phyloP scores from a whole-genome alignment of 2,329 filamentous ascomycete genomes.

The Ophidiomyces ophidiicola region DNA sequence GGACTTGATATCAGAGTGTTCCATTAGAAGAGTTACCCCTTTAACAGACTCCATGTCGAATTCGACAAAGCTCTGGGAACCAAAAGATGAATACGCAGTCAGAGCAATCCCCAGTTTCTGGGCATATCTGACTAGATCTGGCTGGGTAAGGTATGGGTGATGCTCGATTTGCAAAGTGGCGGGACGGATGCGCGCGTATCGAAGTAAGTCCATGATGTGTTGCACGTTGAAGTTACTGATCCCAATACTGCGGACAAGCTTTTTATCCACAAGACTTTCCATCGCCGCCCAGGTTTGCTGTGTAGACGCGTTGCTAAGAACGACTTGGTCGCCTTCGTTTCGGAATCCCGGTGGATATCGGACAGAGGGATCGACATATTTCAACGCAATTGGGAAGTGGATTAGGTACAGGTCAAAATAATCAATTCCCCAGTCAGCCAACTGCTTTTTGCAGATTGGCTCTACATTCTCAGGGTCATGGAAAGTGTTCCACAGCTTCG shows the following conservation, averaged over 20 bases:
- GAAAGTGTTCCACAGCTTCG: conserved; percentile 89
- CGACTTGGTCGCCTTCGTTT: conserved; percentile 52
- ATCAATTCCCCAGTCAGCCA: conserved; percentile 70
- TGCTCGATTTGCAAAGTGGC: conserved; percentile 79
- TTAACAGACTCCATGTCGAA: conserved; percentile 58
- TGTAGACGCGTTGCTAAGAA: conserved; percentile 56
- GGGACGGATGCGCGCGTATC: conserved; percentile 61
- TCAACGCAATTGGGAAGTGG: conserved; percentile 78
- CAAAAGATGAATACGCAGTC: conserved; percentile 76
- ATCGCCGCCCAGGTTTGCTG: conserved; percentile 74
- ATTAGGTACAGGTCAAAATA: conserved; percentile 86
- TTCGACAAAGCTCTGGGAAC: conserved; percentile 66
- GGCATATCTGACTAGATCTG: conserved; percentile 56
- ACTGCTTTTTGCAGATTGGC: conserved; percentile 62
- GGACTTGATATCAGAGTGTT: conserved; percentile 51
- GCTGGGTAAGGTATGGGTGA: conserved; percentile 76
- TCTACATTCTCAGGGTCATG: conserved; percentile 68
- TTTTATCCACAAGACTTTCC: conserved; percentile 58
- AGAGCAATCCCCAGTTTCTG: conserved; percentile 58
- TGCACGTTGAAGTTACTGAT: conserved; percentile 73
- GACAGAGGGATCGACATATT: conserved; percentile 68
- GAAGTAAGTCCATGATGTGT: conserved; percentile 65
- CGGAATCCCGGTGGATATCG: conserved; percentile 72
- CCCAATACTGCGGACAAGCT: conserved; percentile 61
- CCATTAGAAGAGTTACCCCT: conserved; percentile 55